phyloP scores from a whole-genome alignment of 306 rosid species.

The Cicer bijugum region DNA sequence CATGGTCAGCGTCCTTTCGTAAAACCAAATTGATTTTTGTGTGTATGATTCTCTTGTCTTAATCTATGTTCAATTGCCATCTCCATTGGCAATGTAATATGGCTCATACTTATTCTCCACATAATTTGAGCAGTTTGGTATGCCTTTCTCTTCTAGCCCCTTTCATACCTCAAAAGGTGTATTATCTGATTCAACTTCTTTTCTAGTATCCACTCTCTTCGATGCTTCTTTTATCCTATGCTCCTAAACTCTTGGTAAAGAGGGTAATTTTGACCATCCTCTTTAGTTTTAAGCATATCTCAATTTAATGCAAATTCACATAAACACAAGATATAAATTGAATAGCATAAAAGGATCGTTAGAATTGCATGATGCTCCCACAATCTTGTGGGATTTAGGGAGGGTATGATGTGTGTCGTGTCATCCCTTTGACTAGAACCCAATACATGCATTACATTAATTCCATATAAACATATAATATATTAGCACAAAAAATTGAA shows the following conservation, averaged over 20 bases:
- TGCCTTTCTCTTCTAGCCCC: not conserved
- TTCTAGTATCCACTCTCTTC: not conserved
- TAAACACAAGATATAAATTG: not conserved
- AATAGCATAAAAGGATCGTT: not conserved
- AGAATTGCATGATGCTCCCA: slow-evolving; percentile 17
- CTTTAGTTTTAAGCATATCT: not conserved
- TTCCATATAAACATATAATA: slow-evolving; percentile 21
- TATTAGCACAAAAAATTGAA: slow-evolving; percentile 26
- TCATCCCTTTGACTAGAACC: slow-evolving; percentile 7
- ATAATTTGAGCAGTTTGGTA: too few relatives aligned
- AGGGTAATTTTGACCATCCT: not conserved
- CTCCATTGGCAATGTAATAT: too few relatives aligned
- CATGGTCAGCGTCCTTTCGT: not conserved
- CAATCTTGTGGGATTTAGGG: not conserved
- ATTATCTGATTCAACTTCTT: not conserved
- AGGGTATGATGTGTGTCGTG: not conserved
- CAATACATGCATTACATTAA: slow-evolving; percentile 10
- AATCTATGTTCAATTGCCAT: not conserved
- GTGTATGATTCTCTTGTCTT: not conserved
- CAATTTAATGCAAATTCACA: not conserved
- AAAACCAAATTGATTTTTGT: not conserved
- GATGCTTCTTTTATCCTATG: not conserved
- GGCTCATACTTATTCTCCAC: too few relatives aligned
- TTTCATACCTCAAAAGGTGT: not conserved
- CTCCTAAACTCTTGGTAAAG: not conserved